Evolutionary conservation across 2,329 filamentous ascomycete genomes (phyloP).

Genomic region (Colletotrichum magnum): DNA sequence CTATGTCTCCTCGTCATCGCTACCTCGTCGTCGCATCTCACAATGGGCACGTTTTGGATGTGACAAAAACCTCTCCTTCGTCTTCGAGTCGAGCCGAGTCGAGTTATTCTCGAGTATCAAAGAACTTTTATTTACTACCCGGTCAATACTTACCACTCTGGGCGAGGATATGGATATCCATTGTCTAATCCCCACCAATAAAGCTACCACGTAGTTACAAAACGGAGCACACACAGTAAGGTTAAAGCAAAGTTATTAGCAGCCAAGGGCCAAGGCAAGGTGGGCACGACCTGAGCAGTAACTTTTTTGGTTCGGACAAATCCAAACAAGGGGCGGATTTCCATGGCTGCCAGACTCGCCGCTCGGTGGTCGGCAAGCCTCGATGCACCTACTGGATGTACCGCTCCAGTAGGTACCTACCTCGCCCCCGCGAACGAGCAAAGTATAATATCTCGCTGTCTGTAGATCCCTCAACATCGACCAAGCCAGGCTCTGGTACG

Average conservation of each 20-base stretch:
- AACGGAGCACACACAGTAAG: not conserved
- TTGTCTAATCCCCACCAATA: not conserved
- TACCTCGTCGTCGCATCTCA: not conserved
- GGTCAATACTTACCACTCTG: no score
- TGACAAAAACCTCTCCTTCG: no score
- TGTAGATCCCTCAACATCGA: not conserved
- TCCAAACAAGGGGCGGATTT: constrained; percentile 7
- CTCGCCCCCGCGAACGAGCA: not conserved
- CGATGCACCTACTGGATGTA: constrained; percentile 3
- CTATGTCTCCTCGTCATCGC: not conserved
- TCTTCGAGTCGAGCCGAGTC: no score
- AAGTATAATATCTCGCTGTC: not conserved
- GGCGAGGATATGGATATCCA: no score
- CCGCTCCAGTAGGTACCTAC: not conserved
- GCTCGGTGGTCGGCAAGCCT: not conserved
- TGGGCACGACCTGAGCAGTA: constrained; percentile 20
- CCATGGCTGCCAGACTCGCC: not conserved
- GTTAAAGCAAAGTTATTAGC: constrained; percentile 2
- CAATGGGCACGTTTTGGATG: not conserved
- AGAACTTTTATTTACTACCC: no score
- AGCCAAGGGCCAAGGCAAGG: not conserved
- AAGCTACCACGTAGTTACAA: no score
- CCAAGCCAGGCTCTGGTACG: constrained; percentile 10
- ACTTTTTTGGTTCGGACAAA: not conserved
- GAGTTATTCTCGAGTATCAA: no score